Base-by-base conservation (phyloP, 176 grass and related monocot species). In the Elaeis guineensis region DNA sequence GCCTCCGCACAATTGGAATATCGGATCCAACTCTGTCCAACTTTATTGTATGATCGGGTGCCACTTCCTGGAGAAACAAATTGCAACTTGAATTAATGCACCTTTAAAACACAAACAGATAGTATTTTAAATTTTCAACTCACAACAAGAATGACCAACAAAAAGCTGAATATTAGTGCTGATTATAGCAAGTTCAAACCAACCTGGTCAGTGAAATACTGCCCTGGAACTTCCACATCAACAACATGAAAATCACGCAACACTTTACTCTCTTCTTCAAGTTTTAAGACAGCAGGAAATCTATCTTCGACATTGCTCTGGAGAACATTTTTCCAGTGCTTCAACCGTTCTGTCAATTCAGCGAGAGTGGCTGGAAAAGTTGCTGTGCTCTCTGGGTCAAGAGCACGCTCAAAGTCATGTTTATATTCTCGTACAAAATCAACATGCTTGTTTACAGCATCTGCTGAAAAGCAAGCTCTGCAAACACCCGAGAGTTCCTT, bases 401-500 rank as follows among this genome's bases (percentile, higher is more conserved):
- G 87, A 77, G 92, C 84, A 69, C 78, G 87, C 53, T 98, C 93
- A 72, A 98, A 98, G 28, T 92, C 93, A 59, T 85, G 84, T 75
- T 98, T 92, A 78, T 98, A 98, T 59, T 92, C 93, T 70, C 81
- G 89, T 58, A 98, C 93, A 86, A 98, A 98, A 77, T 98, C 93
- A 58, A 98, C 93, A 64, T 98, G 93, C 67, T 98, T 98, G 76
- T 89, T 98, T 63, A 98, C 87, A 75, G 93, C 93, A 82, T 98
- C 93, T 73, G 80, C 81, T 16, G 93, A 98, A 63, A 98, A 98
- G 75, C 93, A 98, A 75, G 93, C 93, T 78, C 84, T 81, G 62
- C 93, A 98, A 49, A 98, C 93, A 74, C 93, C 93, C 30, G 93
- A 92, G 51, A 98, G 84, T 54, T 98, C 93, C 71, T 98, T 92